Base-by-base conservation (phyloP, 306 rosid species). In the Cucurbita ficifolia region DNA sequence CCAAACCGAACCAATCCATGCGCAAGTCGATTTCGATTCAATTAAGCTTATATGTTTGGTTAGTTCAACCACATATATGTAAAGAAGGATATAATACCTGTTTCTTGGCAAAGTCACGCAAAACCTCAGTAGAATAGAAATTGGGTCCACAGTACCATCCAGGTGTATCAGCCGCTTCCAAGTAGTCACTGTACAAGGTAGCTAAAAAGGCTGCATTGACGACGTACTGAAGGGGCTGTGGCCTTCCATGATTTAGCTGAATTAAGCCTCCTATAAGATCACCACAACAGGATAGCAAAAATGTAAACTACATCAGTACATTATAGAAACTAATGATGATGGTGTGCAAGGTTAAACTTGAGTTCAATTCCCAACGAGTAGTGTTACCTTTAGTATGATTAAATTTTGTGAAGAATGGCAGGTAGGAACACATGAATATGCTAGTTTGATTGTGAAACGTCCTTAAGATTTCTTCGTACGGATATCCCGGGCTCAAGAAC, bases 131-230 rank as follows among this genome's bases (percentile, higher is more conserved):
- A 75, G 96, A 88, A 79, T 81, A 93, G 87, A 93, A 93, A 79
- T 88, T 87, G 75, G 98, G 97, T 80, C 98, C 98, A 83, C 98
- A 93, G 76, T 93, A 88, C 98, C 98, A 93, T 49, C 98, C 98
- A 73, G 98, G 98, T 16, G 97, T 93, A 83, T 93, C 97, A 35
- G 98, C 96, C 51, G 98, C 98, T 18, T 93, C 98, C 58, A 93
- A 96, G 81, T 93, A 93, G 80, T 93, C 98, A 80, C 97, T 90
- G 77, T 82, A 93, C 75, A 93, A 78, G 62, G 98, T 78, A 69
- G 98, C 98, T 77, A 93, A 81, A 84, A 93, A 93, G 79, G 98
- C 98, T 63, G 98, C 96, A 83, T 93, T 93, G 82, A 87, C 98
- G 12, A 88, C 87, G 73, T 93, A 90, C 73, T 93, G 98, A 83